These are phyloP conservation scores for Eremochloa ophiuroides DNA, from an alignment of 176 grass and related monocot species.

Conservation along the genomic window DNA sequence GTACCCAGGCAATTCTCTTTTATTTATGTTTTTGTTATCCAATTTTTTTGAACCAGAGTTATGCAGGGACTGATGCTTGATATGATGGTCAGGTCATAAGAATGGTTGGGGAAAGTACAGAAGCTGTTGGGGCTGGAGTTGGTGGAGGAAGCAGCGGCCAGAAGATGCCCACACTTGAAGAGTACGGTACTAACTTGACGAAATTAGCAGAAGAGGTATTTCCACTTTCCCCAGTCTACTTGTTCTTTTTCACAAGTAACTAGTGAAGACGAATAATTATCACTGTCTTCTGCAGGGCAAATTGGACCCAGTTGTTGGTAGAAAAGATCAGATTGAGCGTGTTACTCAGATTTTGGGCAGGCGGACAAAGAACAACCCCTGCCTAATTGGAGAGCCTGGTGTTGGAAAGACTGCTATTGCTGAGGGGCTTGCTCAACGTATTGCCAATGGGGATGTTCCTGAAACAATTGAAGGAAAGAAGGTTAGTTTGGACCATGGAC, in stretches of 20 bases:
- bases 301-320: conserved; percentile 92
- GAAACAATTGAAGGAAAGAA: conserved; percentile 99
- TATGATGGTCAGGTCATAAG: conserved; percentile 72
- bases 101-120: conserved; percentile 97
- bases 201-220: conserved; percentile 96
- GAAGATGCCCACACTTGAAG: conserved; percentile 98
- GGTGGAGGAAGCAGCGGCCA: conserved; percentile 86
- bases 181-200: conserved; percentile 98
- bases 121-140: conserved; percentile 90
- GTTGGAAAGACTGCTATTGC: conserved; percentile 97
- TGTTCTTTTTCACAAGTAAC: not conserved
- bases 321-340: conserved; percentile 84
- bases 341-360: conserved; percentile 97
- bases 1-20: conserved; percentile 68
- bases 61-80: not conserved
- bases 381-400: conserved; percentile 93
- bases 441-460: conserved; percentile 85
- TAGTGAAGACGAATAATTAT: not conserved
- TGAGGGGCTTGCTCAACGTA: conserved; percentile 91
- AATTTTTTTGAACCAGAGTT: not conserved
- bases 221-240: not conserved
- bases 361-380: conserved; percentile 97
- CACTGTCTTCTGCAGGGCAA: conserved; percentile 61
- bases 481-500: conserved; percentile 32
- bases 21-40: not conserved